Conservation (phyloP, 352 stramenopile genomes). For the Phytophthora hybrid region DNA sequence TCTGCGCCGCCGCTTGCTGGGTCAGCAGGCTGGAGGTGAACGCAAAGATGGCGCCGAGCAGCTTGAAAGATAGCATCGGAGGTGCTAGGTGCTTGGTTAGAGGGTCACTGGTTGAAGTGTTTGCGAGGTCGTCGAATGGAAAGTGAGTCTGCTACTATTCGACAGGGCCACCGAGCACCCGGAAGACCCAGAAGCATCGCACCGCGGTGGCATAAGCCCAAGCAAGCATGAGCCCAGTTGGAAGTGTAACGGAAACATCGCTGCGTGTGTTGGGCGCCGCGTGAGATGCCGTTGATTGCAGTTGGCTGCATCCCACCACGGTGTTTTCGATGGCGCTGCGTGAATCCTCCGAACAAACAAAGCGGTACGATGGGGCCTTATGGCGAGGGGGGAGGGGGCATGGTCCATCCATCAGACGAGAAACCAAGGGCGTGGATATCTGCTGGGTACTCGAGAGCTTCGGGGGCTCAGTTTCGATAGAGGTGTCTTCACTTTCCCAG, state of each 20-base stretch:
- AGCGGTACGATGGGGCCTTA: no score
- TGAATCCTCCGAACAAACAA: no score
- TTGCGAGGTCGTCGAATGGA: conserved; percentile 24
- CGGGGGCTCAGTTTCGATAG: no score
- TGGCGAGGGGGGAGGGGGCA: no score
- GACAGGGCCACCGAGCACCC: no score
- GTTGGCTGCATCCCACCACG: not conserved
- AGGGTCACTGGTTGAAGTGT: conserved; percentile 25
- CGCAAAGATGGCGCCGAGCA: conserved; percentile 17
- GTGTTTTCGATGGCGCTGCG: not conserved
- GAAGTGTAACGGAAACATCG: conserved; percentile 18
- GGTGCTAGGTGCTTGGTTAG: conserved; percentile 3
- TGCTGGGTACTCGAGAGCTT: no score
- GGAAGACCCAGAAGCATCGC: not conserved
- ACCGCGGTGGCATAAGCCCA: not conserved
- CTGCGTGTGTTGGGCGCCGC: not conserved
- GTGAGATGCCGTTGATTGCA: not conserved
- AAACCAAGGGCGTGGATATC: no score
- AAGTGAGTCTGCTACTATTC: conserved; percentile 8
- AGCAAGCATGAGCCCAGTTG: conserved; percentile 1
- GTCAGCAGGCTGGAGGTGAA: conserved; percentile 16
- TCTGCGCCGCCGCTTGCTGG: conserved; percentile 15
- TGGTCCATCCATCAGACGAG: no score
- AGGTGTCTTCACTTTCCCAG: no score
- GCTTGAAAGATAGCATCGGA: conserved; percentile 38